Conservation (phyloP, 2,329 filamentous ascomycete genomes). For the Monosporascus ibericus region DNA sequence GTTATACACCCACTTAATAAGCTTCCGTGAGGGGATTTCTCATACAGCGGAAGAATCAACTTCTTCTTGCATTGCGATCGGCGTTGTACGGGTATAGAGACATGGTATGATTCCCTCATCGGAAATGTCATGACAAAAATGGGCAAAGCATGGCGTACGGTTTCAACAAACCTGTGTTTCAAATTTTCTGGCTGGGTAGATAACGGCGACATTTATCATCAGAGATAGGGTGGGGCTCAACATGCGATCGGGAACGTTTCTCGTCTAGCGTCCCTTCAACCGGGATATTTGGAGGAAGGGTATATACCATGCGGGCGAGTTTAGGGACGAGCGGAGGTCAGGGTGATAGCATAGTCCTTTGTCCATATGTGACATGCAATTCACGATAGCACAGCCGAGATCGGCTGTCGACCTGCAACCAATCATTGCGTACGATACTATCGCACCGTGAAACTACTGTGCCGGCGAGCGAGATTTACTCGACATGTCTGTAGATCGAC, state of each 20-base stretch:
- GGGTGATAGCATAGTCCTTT: too few relatives aligned
- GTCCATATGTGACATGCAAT: too few relatives aligned
- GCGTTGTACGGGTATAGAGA: constrained; percentile 29
- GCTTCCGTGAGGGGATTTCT: constrained; percentile 22
- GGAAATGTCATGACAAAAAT: constrained; percentile 27
- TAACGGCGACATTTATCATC: background rate
- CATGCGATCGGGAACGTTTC: background rate
- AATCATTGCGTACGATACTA: too few relatives aligned
- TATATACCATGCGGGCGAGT: too few relatives aligned
- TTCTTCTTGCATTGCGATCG: constrained; percentile 33
- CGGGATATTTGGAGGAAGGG: background rate
- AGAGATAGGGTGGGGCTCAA: background rate
- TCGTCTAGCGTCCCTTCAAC: background rate
- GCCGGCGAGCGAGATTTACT: too few relatives aligned
- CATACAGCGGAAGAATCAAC: constrained; percentile 31
- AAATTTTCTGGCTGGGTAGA: background rate
- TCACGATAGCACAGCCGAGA: too few relatives aligned
- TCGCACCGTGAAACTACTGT: too few relatives aligned
- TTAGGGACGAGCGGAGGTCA: too few relatives aligned
- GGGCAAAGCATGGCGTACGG: constrained; percentile 32
- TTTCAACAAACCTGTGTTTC: constrained; percentile 30
- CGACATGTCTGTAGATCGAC: too few relatives aligned
- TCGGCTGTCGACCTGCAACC: too few relatives aligned
- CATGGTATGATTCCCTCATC: constrained; percentile 30
- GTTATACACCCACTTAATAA: constrained; percentile 12